phyloP scores from a whole-genome alignment of 805 yeast genomes.

The Ogataea trehaloabstinens region DNA sequence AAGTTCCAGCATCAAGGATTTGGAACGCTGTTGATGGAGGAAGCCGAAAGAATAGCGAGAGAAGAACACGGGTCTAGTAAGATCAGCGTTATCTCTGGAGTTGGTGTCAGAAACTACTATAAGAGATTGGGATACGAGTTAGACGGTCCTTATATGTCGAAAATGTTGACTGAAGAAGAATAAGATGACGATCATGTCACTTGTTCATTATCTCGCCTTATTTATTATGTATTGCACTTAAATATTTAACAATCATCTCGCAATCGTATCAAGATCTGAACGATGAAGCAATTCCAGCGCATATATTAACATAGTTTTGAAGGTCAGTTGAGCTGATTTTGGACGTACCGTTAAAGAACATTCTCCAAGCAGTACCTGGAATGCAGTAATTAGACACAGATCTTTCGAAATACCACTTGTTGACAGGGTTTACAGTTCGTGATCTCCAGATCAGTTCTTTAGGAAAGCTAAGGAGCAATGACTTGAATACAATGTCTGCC shows the following conservation, averaged over 20 bases:
- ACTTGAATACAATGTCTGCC: slow-evolving; percentile 89
- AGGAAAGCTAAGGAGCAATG: slow-evolving; percentile 66
- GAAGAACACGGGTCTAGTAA: slow-evolving; percentile 94
- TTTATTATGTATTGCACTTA: too few relatives aligned
- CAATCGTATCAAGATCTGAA: slow-evolving; percentile 23
- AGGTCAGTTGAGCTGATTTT: slow-evolving; percentile 35
- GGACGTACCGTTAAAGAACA: slow-evolving; percentile 41
- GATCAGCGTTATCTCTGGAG: slow-evolving; percentile 93
- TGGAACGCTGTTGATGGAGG: slow-evolving; percentile 96
- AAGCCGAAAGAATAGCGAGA: slow-evolving; percentile 91
- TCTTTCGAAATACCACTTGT: slow-evolving; percentile 96
- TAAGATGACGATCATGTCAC: slow-evolving; percentile 3
- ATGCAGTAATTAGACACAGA: slow-evolving; percentile 66
- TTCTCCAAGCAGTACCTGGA: slow-evolving; percentile 35
- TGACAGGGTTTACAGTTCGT: slow-evolving; percentile 80
- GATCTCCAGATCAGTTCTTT: slow-evolving; percentile 89
- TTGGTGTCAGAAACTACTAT: slow-evolving; percentile 95
- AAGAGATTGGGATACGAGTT: slow-evolving; percentile 86
- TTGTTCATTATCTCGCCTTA: neutral
- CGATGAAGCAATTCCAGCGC: slow-evolving; percentile 59
- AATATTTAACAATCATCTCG: too few relatives aligned
- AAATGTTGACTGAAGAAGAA: slow-evolving; percentile 29
- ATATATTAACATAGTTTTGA: slow-evolving; percentile 49
- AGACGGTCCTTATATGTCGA: slow-evolving; percentile 99
- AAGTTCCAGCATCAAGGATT: slow-evolving; percentile 99